Conservation (phyloP, 306 rosid species). For the Prunus mongolica region DNA sequence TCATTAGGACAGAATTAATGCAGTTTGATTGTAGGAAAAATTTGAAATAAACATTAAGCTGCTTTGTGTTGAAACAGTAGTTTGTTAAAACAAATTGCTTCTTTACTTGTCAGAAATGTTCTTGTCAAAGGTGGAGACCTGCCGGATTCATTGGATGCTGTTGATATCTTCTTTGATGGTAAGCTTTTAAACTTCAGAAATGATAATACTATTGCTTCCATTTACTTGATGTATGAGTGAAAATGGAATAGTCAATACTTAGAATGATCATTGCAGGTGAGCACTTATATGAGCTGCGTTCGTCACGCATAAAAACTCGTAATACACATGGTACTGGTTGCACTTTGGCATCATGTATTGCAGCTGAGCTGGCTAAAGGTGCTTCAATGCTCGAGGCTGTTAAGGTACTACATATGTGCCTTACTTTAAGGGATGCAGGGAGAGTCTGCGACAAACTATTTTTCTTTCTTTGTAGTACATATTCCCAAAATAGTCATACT, state of each 20-base stretch:
- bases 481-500: not conserved
- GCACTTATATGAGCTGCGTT: constrained; percentile 59
- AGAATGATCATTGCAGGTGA: constrained; percentile 55
- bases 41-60: not conserved
- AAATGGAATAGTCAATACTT: constrained; percentile 21
- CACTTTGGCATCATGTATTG: constrained; percentile 89
- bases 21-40: not conserved
- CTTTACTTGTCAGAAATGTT: constrained; percentile 60
- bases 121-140: constrained; percentile 98
- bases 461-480: not conserved
- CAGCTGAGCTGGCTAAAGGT: constrained; percentile 96
- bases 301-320: constrained; percentile 56
- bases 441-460: not conserved
- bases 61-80: not conserved
- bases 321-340: constrained; percentile 97
- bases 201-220: not conserved
- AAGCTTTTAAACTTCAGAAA: constrained; percentile 17
- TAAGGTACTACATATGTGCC: constrained; percentile 40
- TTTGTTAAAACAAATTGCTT: constrained; percentile 6
- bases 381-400: constrained; percentile 71
- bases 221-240: not conserved
- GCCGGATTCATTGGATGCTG: constrained; percentile 70
- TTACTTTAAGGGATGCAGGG: not conserved
- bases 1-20: not conserved
- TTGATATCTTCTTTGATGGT: constrained; percentile 88